Base-by-base conservation (phyloP, 495 filamentous ascomycete genomes). In the Darksidea phi region DNA sequence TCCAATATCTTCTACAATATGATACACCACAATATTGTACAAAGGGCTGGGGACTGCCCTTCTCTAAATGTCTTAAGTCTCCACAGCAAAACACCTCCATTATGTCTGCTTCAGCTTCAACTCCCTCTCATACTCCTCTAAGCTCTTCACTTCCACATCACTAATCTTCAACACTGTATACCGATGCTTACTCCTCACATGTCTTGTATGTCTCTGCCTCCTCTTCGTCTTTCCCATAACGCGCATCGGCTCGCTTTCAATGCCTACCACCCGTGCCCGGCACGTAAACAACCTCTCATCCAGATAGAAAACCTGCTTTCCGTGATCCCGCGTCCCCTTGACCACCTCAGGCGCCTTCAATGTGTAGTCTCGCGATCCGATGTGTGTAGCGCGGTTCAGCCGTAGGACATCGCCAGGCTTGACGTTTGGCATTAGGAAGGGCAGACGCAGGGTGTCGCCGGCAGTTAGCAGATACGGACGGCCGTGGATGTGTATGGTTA, bases 191-290 rank as follows among this genome's bases (percentile, higher is more conserved):
- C 88, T 97, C 73, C 75, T 82, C 15, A 91, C 85, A 37, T 71
- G 79, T 78, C 85, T 88, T 11, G 84, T 80, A 67, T 85, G 84
- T 70, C 95, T 79, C 70, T 86, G 82, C 78, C 94, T 85, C 75
- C 86, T 74, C 84, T 97, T 97, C 69, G 88, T 97, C 88, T 97
- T 97, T 80, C 91, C 82, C 77, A 89, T 88, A 56, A 89, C 72
- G 57, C 90, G 78, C 81, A 96, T 73, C 45, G 95, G 95, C 81
- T 97, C 94, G 32, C 80, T 76, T 74, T 97, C 95, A 26, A 88
- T 84, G 10, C 89, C 91, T 55, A 91, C 79, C n/a, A 97, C 90
- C 38, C 84, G 81, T 1, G 91, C 89, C 48, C 92, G 81, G 74
- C 90, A 96, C 72, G 88, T 86, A 66, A 90, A 98, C 61, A 93